Evolutionary conservation across 306 rosid genomes (phyloP).

Genomic region (Crotalaria pallida): DNA sequence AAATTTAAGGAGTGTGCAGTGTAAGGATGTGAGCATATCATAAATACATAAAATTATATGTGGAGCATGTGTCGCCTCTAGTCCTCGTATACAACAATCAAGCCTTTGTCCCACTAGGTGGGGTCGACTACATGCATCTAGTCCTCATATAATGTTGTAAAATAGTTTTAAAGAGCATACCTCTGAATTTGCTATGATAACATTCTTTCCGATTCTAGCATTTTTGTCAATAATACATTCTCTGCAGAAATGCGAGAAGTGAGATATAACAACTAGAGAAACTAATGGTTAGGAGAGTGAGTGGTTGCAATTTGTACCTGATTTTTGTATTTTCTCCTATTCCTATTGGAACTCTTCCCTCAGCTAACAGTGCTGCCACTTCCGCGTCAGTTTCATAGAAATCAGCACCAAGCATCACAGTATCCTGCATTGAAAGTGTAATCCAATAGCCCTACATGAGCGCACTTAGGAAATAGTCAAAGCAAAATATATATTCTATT

Average conservation of each 20-base stretch:
- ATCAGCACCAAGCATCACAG: slow-evolving; percentile 97
- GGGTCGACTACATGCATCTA: too few species aligned
- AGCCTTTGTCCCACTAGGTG: too few species aligned
- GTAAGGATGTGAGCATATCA: background rate
- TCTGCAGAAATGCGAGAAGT: slow-evolving; percentile 40
- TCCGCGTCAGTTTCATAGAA: slow-evolving; percentile 76
- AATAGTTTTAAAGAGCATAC: slow-evolving; percentile 28
- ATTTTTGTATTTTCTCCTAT: slow-evolving; percentile 87
- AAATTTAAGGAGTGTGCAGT: background rate
- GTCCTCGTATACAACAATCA: too few species aligned
- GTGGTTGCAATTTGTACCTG: slow-evolving; percentile 37
- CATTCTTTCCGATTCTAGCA: slow-evolving; percentile 82
- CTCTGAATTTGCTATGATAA: slow-evolving; percentile 72
- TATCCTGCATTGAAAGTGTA: slow-evolving; percentile 51
- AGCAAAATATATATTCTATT: background rate
- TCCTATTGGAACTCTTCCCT: slow-evolving; percentile 87
- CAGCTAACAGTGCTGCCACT: slow-evolving; percentile 52
- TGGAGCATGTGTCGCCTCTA: too few species aligned
- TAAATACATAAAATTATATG: background rate
- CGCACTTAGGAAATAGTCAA: background rate
- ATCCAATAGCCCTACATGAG: background rate
- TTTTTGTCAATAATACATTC: slow-evolving; percentile 92
- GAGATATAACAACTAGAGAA: slow-evolving; percentile 12
- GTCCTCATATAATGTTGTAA: background rate
- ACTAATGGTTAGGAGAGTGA: background rate